Base-by-base conservation (phyloP, 371 early-diverging fungal species). In the Neoconidiobolus thromboides region DNA sequence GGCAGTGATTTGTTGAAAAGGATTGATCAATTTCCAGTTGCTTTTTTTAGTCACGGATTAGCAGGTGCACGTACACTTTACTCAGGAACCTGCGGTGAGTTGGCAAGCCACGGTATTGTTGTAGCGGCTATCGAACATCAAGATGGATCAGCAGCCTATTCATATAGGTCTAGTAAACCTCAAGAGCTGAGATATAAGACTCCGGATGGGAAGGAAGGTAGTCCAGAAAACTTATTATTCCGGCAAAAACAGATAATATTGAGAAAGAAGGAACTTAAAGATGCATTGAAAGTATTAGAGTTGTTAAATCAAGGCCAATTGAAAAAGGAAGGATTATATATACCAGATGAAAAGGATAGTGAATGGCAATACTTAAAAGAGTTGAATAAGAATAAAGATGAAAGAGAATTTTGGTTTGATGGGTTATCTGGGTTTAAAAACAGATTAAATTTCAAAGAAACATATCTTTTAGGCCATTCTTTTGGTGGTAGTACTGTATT, bases 401-500 rank as follows among this genome's bases (percentile, higher is more conserved):
- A 26, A 6, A 60, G 4, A 41, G 36, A 12, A 2, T 42, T 14
- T 6, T 26, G 26, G 26, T 5, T n/a, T 2, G 38, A 51, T 12
- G 38, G 43, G 1, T 37, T 47, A 0, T 7, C 42, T 0, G 38
- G 46, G 26, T 67, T 78, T 43, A 14, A 62, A 38, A 68, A 69
- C 0, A 53, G 69, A 14, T 48, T 79, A 7, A 73, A 79, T 63
- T 61, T 76, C 48, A 63, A 68, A 1, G 64, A 68, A 12, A 3
- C 67, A 41, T 67, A 69, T 41, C 67, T 79, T 65, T 66, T 72
- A 3, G 82, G 82, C 43, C 82, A 82, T 65, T 69, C 70, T 42
- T 82, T 79, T 70, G 82, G 82, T 3, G 81, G 66, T 10, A 76
- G 75, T n/a, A 76, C 79, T 0, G 60, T 67, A 6, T 63, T 75